These are phyloP conservation scores for Nicotiana obtusifolia DNA, from an alignment of 257 asterid species.

Conservation along the genomic window DNA sequence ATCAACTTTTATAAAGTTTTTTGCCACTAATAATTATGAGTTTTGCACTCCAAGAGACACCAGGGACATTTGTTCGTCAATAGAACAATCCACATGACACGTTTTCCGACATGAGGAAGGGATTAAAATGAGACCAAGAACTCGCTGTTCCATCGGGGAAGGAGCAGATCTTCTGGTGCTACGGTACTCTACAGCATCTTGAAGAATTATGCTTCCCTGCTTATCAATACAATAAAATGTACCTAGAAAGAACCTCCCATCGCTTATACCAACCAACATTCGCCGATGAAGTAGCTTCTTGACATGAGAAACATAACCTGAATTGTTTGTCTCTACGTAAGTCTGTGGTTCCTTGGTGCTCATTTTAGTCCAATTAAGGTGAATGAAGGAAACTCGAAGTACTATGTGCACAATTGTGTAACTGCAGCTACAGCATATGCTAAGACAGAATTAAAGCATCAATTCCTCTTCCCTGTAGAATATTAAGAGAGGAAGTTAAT, in stretches of 20 bases:
- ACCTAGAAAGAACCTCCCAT: slow-evolving; percentile 79
- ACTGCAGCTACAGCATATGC: background rate
- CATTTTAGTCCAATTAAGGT: too few species aligned
- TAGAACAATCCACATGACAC: slow-evolving; percentile 65
- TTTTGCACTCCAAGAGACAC: slow-evolving; percentile 39
- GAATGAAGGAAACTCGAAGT: too few species aligned
- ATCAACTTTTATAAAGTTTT: background rate
- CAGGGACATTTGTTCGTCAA: slow-evolving; percentile 61
- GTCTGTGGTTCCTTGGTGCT: too few species aligned
- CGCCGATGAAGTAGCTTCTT: too few species aligned
- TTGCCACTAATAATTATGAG: slow-evolving; percentile 1
- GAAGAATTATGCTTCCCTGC: slow-evolving; percentile 90
- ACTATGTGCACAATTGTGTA: background rate
- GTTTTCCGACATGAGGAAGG: slow-evolving; percentile 72
- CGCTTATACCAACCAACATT: slow-evolving; percentile 46
- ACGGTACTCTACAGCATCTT: slow-evolving; percentile 86
- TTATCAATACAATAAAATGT: slow-evolving; percentile 80
- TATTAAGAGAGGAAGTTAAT: background rate
- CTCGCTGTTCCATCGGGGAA: slow-evolving; percentile 80
- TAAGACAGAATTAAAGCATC: background rate
- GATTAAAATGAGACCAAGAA: slow-evolving; percentile 79
- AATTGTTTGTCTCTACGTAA: background rate
- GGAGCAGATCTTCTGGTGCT: slow-evolving; percentile 69
- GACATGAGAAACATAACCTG: too few species aligned
- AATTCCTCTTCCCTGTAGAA: slow-evolving; percentile 1